Base-by-base conservation (phyloP, 208 protist genomes). In the Leishmania amazonensis region DNA sequence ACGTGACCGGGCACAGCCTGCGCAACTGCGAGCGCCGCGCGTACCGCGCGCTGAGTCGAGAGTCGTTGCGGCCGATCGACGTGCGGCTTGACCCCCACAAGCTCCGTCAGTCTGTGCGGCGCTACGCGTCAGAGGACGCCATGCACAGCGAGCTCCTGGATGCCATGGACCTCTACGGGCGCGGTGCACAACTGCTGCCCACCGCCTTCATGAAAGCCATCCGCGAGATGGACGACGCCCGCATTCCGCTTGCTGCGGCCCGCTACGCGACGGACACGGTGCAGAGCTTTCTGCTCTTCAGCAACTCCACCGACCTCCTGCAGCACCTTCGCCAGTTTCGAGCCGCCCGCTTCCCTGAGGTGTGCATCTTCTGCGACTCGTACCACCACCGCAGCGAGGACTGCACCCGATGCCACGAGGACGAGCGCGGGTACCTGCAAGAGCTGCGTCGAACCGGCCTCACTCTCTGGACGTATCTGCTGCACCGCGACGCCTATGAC, bases 201-300 rank as follows among this genome's bases (percentile, higher is more conserved):
- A 62, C 89, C 13, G 86, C 81, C 72, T 97, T 91, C 82, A 77
- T 85, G 38, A 79, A 60, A 31, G 89, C 93, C 60, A 93, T 97
- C 62, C 80, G 84, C 31, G 91, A 97, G 84, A 84, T 97, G 40
- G 85, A 89, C 49, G 89, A 94, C 75, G 93, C 91, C 21, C 85
- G 76, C 38, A 91, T 97, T 75, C 93, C 92, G 4, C 86, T 97
- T 5, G 93, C 92, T 19, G 94, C 94, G 4, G 93, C 91, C 13
- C 92, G 94, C 75, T 97, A 97, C 84, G 93, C 90, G 80, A 95
- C 91, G n/a, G 91, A 94, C 71, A 91, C 93, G 21, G 91, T 97
- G 31, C 92, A 90, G 64, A 87, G 88, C 76, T 97, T 97, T 68
- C 88, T 97, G 17, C 87, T 96, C 21, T 90, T 86, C 81, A 93